phyloP scores from a whole-genome alignment of 192 early-diverging fungal genomes.

The Glomus cerebriforme region DNA sequence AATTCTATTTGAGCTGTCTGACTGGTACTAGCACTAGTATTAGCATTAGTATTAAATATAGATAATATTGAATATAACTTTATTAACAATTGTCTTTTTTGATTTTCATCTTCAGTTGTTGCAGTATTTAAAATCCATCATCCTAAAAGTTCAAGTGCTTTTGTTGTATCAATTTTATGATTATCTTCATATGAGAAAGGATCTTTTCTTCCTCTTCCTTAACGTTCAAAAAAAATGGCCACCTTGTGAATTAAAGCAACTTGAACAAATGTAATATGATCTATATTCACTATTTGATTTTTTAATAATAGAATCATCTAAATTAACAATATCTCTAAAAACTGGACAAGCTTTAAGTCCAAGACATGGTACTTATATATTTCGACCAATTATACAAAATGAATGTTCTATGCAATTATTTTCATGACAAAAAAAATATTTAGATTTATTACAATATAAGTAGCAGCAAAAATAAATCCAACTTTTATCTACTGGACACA shows the following conservation, averaged over 20 bases:
- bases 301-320: background rate
- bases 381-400: background rate
- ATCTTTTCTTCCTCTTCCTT: background rate
- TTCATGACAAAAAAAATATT: background rate
- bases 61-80: too few relatives aligned
- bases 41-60: background rate
- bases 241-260: too few relatives aligned
- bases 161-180: background rate
- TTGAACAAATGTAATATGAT: background rate
- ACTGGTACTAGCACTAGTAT: too few relatives aligned
- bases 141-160: too few relatives aligned
- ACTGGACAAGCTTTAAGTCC: background rate
- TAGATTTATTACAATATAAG: slow-evolving; percentile 5
- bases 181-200: background rate
- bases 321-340: background rate
- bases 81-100: too few relatives aligned
- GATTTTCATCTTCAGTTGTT: too few relatives aligned
- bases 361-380: background rate
- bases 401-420: background rate
- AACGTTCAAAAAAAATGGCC: background rate
- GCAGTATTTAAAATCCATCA: too few relatives aligned
- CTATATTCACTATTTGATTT: background rate
- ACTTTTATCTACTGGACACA: background rate
- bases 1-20: too few relatives aligned
- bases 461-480: background rate